Evolutionary conservation across 345 rosid genomes (phyloP).

Genomic region (Populus pruinosa): DNA sequence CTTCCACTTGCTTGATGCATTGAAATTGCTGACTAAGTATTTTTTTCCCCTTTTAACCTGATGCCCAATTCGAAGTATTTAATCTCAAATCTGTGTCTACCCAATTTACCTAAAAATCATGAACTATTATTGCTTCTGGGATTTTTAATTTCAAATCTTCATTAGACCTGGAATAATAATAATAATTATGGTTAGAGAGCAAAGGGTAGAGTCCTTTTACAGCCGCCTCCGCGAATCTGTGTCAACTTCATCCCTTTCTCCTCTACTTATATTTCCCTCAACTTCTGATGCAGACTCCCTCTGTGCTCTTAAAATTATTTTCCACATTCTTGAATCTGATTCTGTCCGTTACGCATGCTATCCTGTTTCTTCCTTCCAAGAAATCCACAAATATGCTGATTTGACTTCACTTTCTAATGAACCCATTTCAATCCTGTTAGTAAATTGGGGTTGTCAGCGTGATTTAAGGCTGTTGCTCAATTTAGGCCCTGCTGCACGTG

Average conservation of each 20-base stretch:
- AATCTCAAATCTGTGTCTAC: not conserved
- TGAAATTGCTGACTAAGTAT: not conserved
- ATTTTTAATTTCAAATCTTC: not conserved
- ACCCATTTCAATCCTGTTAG: constrained; percentile 59
- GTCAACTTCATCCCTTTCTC: constrained; percentile 47
- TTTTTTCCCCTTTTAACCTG: not conserved
- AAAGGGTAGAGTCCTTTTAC: constrained; percentile 62
- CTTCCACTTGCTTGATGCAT: not conserved
- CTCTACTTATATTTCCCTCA: constrained; percentile 85
- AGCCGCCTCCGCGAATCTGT: constrained; percentile 71
- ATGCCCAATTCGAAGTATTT: not conserved
- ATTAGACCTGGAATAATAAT: not conserved
- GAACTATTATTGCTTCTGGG: not conserved
- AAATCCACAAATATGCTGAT: constrained; percentile 66
- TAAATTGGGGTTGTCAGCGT: constrained; percentile 93
- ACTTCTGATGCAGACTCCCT: constrained; percentile 89
- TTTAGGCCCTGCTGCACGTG: constrained; percentile 54
- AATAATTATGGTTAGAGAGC: constrained; percentile 72
- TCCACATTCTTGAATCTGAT: constrained; percentile 85
- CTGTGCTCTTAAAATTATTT: constrained; percentile 78
- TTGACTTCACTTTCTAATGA: constrained; percentile 42
- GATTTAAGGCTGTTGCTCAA: constrained; percentile 57
- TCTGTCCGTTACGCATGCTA: constrained; percentile 87
- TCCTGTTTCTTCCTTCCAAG: constrained; percentile 84
- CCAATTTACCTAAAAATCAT: constrained; percentile 11